These are phyloP conservation scores for Carex cristatella DNA, from an alignment of 176 grass and related monocot species.

Conservation along the genomic window DNA sequence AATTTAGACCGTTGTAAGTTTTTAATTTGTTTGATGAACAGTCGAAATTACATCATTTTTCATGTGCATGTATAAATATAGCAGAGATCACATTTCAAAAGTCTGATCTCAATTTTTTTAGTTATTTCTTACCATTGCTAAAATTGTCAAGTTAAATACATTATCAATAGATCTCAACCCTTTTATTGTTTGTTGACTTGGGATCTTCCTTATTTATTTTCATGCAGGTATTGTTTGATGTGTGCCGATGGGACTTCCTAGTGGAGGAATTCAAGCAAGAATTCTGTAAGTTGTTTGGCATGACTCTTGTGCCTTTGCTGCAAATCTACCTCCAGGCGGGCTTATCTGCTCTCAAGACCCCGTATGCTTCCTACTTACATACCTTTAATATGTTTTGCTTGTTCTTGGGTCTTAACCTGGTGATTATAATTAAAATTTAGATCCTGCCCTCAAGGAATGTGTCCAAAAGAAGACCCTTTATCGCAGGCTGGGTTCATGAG, in stretches of 20 bases:
- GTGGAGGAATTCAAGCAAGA: conserved; percentile 91
- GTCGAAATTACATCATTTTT: not conserved
- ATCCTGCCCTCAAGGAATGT: conserved; percentile 62
- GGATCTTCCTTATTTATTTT: not conserved
- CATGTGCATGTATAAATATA: not conserved
- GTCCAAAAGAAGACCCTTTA: conserved; percentile 87
- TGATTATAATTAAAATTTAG: conserved; percentile 40
- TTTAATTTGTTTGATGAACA: not conserved
- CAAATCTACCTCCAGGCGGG: conserved; percentile 98
- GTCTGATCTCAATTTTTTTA: not conserved
- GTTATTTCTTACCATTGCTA: not conserved
- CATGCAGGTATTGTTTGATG: conserved; percentile 74
- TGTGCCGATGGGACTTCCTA: conserved; percentile 61
- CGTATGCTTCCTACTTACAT: conserved; percentile 44
- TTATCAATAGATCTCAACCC: not conserved
- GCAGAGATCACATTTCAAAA: not conserved
- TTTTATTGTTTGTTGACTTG: conserved; percentile 1
- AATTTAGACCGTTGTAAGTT: not conserved
- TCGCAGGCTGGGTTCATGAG: conserved; percentile 72
- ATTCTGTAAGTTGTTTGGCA: conserved; percentile 85
- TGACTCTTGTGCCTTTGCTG: conserved; percentile 77
- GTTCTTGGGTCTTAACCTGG: not conserved
- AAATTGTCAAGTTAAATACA: not conserved
- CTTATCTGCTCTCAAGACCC: conserved; percentile 88
- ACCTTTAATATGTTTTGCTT: not conserved